phyloP scores from a whole-genome alignment of 306 rosid species.

The Coriaria nepalensis region DNA sequence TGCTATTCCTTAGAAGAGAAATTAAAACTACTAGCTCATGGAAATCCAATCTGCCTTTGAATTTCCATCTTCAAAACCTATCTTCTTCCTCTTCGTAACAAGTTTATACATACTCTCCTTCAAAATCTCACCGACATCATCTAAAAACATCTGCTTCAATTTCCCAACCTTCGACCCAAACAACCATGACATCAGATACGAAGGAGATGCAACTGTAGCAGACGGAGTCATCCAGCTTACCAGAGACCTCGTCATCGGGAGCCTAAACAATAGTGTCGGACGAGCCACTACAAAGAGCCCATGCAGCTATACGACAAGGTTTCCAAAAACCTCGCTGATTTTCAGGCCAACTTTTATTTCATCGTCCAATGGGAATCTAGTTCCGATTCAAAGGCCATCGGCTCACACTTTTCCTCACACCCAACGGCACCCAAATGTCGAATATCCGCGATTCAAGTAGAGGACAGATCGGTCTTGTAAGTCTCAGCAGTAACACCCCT shows the following conservation, averaged over 20 bases:
- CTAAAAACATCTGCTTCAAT: slow-evolving; percentile 3
- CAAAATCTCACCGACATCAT: too few relatives aligned
- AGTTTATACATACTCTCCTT: too few relatives aligned
- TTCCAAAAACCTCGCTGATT: slow-evolving; percentile 6
- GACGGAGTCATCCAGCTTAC: slow-evolving; percentile 5
- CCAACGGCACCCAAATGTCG: background rate
- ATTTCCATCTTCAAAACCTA: too few relatives aligned
- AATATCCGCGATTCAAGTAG: slow-evolving; percentile 13
- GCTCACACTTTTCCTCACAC: slow-evolving; percentile 16
- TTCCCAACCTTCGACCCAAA: background rate
- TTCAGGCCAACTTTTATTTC: slow-evolving; percentile 14
- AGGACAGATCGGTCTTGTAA: slow-evolving; percentile 9
- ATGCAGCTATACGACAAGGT: slow-evolving; percentile 13
- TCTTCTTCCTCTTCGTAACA: too few relatives aligned
- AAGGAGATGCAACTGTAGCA: slow-evolving; percentile 5
- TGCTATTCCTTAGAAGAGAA: too few relatives aligned
- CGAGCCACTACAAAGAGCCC: slow-evolving; percentile 4
- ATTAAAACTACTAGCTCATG: too few relatives aligned
- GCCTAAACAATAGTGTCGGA: background rate
- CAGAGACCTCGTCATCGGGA: slow-evolving; percentile 1
- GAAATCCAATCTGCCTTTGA: too few relatives aligned
- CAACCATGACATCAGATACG: background rate
- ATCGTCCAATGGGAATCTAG: background rate
- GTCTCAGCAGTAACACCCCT: background rate
- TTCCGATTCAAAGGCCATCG: background rate